Base-by-base conservation (phyloP, 1,284 basidiomycete species). In the Apiotrichum brassicae region DNA sequence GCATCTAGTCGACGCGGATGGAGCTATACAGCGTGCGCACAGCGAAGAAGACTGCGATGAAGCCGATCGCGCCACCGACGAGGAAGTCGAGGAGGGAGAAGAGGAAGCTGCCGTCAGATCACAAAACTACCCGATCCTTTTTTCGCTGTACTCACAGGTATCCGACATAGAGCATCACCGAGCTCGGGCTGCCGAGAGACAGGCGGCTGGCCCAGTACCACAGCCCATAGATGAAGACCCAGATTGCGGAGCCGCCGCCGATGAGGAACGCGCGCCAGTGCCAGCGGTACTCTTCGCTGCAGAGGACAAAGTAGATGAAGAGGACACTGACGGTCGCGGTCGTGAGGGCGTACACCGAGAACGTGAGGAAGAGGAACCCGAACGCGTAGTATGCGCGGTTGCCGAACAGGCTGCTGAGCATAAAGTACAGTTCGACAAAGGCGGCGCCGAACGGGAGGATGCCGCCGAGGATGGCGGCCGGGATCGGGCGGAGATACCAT, bases 261-360 rank as follows among this genome's bases (percentile, higher is more conserved):
- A 85, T 86, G 57, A 95, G 69, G 79, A 97, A 97, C 5, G 90
- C 81, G 36, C 91, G 81, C 93, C 94, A 97, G 57, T 98, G 93
- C 93, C 93, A 98, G 56, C 88, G 79, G 74, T 97, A 97, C 65
- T 98, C 93, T 71, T 97, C 94, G 11, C 90, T 86, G 59, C 93
- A 97, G 14, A 98, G 80, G 51, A 85, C 79, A 71, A 97, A 97
- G 76, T 98, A 95, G 2, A 84, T 85, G 73, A 92, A 89, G 9
- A 95, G 78, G 57, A 94, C 87, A 3, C 88, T 84, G 30, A 92
- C 87, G 0, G 90, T 92, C 3, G 88, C 92, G 0, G 89, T 88
- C 3, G 91, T 95, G 37, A 95, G 74, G 20, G 81, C 81, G 32
- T 95, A 88, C 37, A 97, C 83, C 33, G 80, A 76, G 40, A 87